phyloP scores from a whole-genome alignment of 345 rosid genomes.

The Ceriops zippeliana region DNA sequence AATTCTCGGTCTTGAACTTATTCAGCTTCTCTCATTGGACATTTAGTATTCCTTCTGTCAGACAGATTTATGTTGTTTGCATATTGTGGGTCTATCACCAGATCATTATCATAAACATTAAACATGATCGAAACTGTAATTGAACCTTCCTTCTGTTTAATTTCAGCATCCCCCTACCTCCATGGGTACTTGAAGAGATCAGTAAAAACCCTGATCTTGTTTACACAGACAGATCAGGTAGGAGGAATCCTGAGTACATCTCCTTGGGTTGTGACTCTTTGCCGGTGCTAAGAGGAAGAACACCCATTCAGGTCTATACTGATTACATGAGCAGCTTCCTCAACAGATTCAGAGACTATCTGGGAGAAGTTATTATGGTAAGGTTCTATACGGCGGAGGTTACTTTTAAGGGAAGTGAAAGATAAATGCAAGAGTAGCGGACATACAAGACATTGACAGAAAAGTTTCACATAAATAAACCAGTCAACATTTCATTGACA shows the following conservation, averaged over 20 bases:
- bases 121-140: slow-evolving; percentile 1
- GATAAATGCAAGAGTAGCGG: background rate
- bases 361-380: slow-evolving; percentile 79
- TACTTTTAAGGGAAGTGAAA: background rate
- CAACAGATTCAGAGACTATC: slow-evolving; percentile 56
- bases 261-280: slow-evolving; percentile 85
- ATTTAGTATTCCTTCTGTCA: background rate
- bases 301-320: slow-evolving; percentile 84
- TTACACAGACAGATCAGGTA: slow-evolving; percentile 85
- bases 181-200: slow-evolving; percentile 96
- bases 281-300: slow-evolving; percentile 80
- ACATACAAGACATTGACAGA: background rate
- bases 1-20: background rate
- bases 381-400: slow-evolving; percentile 20
- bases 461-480: background rate
- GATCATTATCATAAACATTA: background rate
- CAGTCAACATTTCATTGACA: background rate
- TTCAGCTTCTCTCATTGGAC: background rate
- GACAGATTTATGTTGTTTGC: background rate
- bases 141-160: slow-evolving; percentile 17
- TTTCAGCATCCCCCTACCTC: slow-evolving; percentile 83
- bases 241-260: slow-evolving; percentile 89
- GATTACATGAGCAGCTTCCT: slow-evolving; percentile 96
- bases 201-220: slow-evolving; percentile 86
- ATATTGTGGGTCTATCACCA: background rate